Evolutionary conservation across 73 alveolate species (phyloP).

Genomic region (Paramecium pentaurelia): DNA sequence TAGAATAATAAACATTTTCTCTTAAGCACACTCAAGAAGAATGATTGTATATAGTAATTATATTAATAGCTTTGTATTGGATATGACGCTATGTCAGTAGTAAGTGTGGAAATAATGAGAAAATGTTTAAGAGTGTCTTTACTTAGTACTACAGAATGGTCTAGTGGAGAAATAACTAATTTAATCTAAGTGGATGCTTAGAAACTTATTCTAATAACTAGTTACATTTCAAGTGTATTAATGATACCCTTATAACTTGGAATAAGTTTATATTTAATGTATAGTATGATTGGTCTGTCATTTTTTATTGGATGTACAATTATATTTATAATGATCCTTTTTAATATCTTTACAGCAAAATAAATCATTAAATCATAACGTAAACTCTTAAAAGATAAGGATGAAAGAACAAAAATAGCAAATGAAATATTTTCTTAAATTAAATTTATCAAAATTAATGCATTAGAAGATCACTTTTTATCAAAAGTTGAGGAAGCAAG

Average conservation of each 20-base stretch:
- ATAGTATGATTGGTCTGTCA: constrained; percentile 30
- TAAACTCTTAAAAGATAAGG: constrained; percentile 76
- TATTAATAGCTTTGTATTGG: not conserved
- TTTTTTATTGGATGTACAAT: constrained; percentile 41
- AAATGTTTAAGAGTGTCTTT: not conserved
- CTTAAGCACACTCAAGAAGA: not conserved
- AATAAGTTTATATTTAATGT: constrained; percentile 31
- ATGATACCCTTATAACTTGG: constrained; percentile 43
- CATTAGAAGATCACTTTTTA: constrained; percentile 79
- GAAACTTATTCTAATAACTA: not conserved
- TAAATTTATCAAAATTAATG: constrained; percentile 84
- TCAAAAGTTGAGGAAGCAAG: constrained; percentile 66
- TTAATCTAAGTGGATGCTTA: not conserved
- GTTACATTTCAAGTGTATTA: not conserved
- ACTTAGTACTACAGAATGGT: not conserved
- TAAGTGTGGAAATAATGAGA: not conserved
- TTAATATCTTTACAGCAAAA: constrained; percentile 50
- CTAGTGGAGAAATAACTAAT: not conserved
- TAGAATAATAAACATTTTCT: not conserved
- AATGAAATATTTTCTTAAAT: constrained; percentile 82
- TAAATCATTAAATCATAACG: constrained; percentile 53
- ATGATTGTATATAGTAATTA: not conserved
- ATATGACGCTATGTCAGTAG: not conserved
- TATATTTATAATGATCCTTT: not conserved
- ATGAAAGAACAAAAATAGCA: constrained; percentile 80